Evolutionary conservation across 2,329 filamentous ascomycete species (phyloP).

Genomic region (Neofusicoccum cordaticola): DNA sequence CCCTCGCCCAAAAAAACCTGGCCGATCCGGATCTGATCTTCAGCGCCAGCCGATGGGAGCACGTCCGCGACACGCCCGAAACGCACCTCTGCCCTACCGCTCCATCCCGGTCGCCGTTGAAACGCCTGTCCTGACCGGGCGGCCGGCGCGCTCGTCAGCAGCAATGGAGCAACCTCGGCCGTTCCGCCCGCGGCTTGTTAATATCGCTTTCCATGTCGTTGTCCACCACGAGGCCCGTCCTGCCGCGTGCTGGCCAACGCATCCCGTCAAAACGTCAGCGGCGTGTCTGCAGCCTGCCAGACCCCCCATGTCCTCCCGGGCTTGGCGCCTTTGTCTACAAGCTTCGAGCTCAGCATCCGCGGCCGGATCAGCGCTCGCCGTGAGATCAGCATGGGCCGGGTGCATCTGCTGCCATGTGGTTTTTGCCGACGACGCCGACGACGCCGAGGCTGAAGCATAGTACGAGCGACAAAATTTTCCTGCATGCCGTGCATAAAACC

Average conservation of each 20-base stretch:
- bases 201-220: neutral
- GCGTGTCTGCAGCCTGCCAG: neutral
- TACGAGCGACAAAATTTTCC: conserved; percentile 1
- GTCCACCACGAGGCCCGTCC: conserved; percentile 8
- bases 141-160: neutral
- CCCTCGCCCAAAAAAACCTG: neutral
- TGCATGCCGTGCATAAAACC: conserved; percentile 8
- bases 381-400: neutral
- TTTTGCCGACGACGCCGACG: conserved; percentile 1
- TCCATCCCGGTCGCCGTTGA: conserved; percentile 11
- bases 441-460: neutral
- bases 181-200: neutral
- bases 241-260: conserved; percentile 7
- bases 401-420: neutral
- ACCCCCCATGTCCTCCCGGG: neutral
- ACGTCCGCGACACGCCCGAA: conserved; percentile 10
- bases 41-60: neutral
- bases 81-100: conserved; percentile 7
- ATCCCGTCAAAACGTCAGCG: conserved; percentile 12
- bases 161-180: neutral
- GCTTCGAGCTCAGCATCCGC: conserved; percentile 1
- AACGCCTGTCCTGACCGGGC: conserved; percentile 5
- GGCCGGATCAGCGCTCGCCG: conserved; percentile 5
- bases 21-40: conserved; percentile 10
- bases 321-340: conserved; percentile 6